Percentiles rank a stretch among this genome's conserved stretches.
Evolutionary conservation across 805 yeast species (phyloP).

Genomic region (Wickerhamiella sorbophila): DNA sequence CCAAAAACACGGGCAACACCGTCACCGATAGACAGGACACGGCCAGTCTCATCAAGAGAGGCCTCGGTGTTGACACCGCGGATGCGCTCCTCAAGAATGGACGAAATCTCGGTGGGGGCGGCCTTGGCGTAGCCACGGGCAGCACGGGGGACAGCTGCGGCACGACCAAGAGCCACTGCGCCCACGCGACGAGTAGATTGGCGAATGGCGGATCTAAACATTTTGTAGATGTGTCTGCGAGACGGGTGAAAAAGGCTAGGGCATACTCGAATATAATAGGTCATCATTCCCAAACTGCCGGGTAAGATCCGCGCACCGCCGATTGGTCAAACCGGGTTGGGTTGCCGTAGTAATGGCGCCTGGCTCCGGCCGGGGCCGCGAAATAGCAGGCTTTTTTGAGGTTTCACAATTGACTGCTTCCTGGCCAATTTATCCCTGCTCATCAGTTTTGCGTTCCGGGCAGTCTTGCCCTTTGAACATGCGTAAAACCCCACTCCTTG

Average conservation of each 20-base stretch:
- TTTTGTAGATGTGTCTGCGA: conserved; percentile 12
- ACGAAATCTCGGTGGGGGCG: conserved; percentile 98
- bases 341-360: conserved; percentile 3
- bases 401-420: too few species aligned
- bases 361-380: neutral
- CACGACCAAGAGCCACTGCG: conserved; percentile 23
- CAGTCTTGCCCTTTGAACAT: too few species aligned
- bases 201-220: conserved; percentile 30
- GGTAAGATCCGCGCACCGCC: conserved; percentile 1
- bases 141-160: conserved; percentile 28
- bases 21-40: conserved; percentile 98
- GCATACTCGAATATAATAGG: conserved; percentile 9
- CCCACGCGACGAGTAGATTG: conserved; percentile 28
- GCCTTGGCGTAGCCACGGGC: conserved; percentile 89
- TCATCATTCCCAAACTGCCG: conserved; percentile 2
- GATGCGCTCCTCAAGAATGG: conserved; percentile 97
- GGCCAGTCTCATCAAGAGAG: conserved; percentile 97
- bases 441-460: too few species aligned
- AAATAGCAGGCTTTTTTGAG: too few species aligned
- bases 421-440: too few species aligned
- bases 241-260: conserved; percentile 10
- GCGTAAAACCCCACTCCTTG: too few species aligned
- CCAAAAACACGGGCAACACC: conserved; percentile 99
- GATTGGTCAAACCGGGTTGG: conserved; percentile 1
- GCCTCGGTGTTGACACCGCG: conserved; percentile 98